These are phyloP conservation scores for Russula sp. DNA, from an alignment of 768 basidiomycete genomes.

Conservation along the genomic window DNA sequence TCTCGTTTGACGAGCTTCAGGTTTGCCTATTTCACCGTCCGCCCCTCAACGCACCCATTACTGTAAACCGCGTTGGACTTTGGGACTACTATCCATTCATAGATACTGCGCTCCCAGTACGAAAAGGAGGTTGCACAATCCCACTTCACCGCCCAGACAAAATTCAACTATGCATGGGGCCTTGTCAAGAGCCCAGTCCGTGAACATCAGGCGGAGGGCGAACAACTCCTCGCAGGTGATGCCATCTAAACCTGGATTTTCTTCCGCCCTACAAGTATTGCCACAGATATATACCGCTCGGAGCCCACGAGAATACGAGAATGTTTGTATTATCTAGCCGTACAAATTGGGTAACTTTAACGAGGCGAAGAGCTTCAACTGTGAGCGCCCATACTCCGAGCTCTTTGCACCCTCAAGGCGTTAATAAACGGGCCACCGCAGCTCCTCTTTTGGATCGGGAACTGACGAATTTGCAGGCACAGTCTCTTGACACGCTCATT, in stretches of 20 bases:
- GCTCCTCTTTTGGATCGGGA: constrained; percentile 86
- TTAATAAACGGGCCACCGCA: constrained; percentile 27
- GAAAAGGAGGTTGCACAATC: constrained; percentile 77
- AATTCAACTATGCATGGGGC: constrained; percentile 98
- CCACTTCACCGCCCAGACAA: constrained; percentile 89
- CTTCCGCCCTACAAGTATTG: neutral
- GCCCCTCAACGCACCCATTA: neutral
- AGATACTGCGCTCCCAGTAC: constrained; percentile 86
- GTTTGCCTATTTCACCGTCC: constrained; percentile 34
- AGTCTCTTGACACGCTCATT: constrained; percentile 72
- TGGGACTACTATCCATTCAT: neutral
- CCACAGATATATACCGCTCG: constrained; percentile 79
- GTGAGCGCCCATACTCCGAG: constrained; percentile 38
- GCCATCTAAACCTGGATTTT: constrained; percentile 4
- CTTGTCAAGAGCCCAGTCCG: constrained; percentile 83
- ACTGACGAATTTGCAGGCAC: constrained; percentile 88
- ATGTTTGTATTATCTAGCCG: constrained; percentile 91
- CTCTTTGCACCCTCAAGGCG: neutral
- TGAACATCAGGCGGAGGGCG: constrained; percentile 88
- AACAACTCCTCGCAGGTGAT: constrained; percentile 80
- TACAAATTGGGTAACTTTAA: constrained; percentile 96
- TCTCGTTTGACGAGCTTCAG: constrained; percentile 86
- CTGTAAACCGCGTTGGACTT: neutral
- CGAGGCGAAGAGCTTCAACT: constrained; percentile 88
- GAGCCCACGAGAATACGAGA: constrained; percentile 85